Evolutionary conservation across 2,329 filamentous ascomycete genomes (phyloP).

Genomic region (Aspergillus persii): DNA sequence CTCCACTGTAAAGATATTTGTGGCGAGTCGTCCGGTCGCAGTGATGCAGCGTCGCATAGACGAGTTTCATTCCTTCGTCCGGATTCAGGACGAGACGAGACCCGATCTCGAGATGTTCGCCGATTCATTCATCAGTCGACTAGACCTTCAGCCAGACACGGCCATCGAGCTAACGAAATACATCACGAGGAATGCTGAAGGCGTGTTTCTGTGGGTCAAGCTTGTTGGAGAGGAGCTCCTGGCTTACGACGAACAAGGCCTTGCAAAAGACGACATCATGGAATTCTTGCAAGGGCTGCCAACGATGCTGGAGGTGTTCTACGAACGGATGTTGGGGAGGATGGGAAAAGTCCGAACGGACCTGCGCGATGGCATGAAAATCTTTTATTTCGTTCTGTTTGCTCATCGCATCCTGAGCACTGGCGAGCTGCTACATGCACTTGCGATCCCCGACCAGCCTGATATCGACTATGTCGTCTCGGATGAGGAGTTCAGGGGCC

Average conservation of each 20-base stretch:
- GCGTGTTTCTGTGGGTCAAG: constrained; percentile 6
- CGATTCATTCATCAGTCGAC: background rate
- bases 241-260: background rate
- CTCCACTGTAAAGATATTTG: background rate
- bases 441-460: background rate
- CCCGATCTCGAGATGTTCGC: background rate
- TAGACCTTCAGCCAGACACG: background rate
- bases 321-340: background rate
- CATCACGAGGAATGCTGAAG: constrained; percentile 2
- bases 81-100: constrained; percentile 1
- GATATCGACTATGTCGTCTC: background rate
- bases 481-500: background rate
- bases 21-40: background rate
- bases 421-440: background rate
- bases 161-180: background rate
- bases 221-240: background rate
- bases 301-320: background rate
- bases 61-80: background rate
- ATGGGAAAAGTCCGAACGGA: background rate
- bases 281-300: background rate
- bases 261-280: background rate
- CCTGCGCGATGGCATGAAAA: background rate
- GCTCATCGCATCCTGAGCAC: background rate
- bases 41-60: background rate
- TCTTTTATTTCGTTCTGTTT: constrained; percentile 3